phyloP scores from a whole-genome alignment of 805 yeast genomes.

The Ogataea polymorpha region DNA sequence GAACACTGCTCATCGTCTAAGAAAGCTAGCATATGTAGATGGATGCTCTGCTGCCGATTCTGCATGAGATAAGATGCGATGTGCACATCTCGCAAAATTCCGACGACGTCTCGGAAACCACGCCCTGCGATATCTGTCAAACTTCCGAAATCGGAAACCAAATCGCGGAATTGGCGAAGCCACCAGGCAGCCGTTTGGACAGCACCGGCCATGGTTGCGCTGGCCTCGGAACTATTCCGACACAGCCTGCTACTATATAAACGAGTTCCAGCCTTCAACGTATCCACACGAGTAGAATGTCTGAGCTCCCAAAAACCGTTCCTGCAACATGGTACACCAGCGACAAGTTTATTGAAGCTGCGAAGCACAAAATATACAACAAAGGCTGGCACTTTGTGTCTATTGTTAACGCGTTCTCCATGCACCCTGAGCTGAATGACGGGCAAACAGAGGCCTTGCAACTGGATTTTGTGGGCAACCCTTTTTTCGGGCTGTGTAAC shows the following conservation, averaged over 20 bases:
- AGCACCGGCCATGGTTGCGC: background rate
- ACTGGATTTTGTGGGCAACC: slow-evolving; percentile 24
- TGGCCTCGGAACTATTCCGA: background rate
- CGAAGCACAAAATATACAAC: slow-evolving; percentile 23
- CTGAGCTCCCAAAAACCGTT: slow-evolving; percentile 15
- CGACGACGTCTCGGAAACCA: background rate
- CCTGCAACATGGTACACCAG: slow-evolving; percentile 30
- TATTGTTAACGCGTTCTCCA: slow-evolving; percentile 20
- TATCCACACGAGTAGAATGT: background rate
- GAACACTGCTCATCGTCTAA: too few relatives aligned
- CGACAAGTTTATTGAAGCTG: slow-evolving; percentile 22
- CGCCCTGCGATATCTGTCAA: background rate
- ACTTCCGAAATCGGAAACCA: slow-evolving; percentile 1
- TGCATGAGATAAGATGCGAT: background rate
- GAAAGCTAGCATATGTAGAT: background rate
- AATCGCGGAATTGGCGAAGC: background rate
- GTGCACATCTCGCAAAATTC: background rate
- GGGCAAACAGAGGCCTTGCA: slow-evolving; percentile 23
- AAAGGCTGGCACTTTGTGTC: slow-evolving; percentile 31
- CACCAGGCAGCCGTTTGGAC: background rate
- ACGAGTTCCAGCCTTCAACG: too few relatives aligned
- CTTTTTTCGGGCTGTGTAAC: slow-evolving; percentile 27
- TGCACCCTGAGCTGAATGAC: slow-evolving; percentile 16
- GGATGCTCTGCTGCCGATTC: background rate
- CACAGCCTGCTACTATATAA: background rate